Percentiles rank a stretch among this genome's conserved stretches.
These are phyloP conservation scores for Chernovozyma sophiae-reginae DNA, from an alignment of 1,139 yeast species.

Conservation along the genomic window DNA sequence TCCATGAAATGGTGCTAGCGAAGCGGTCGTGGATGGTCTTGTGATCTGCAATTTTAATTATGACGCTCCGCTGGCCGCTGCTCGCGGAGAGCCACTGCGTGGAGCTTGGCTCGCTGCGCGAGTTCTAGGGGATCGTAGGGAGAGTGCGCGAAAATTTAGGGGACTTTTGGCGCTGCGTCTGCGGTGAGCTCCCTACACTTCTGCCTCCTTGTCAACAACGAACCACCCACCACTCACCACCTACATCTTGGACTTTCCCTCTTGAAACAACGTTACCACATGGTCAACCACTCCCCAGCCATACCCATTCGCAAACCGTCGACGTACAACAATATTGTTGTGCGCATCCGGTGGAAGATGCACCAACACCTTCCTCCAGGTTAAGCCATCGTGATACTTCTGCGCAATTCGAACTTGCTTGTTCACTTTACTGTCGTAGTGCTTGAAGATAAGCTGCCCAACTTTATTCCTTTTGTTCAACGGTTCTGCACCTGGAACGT, in stretches of 20 bases:
- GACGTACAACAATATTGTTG: constrained; percentile 83
- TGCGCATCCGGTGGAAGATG: constrained; percentile 91
- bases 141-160: too few relatives aligned
- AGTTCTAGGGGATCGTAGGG: too few relatives aligned
- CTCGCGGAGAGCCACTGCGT: too few relatives aligned
- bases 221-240: too few relatives aligned
- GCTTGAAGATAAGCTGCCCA: constrained; percentile 11
- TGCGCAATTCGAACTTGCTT: constrained; percentile 73
- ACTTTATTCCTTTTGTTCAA: constrained; percentile 2
- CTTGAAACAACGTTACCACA: constrained; percentile 42
- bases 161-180: too few relatives aligned
- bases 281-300: constrained; percentile 95
- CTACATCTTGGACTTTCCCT: background rate
- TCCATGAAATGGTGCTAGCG: too few relatives aligned
- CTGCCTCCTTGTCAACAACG: too few relatives aligned
- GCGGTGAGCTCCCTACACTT: too few relatives aligned
- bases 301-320: constrained; percentile 87
- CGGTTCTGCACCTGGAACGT: constrained; percentile 4
- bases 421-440: constrained; percentile 43
- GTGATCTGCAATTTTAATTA: too few relatives aligned
- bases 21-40: too few relatives aligned
- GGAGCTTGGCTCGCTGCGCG: too few relatives aligned
- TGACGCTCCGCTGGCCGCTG: too few relatives aligned
- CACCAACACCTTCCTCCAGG: constrained; percentile 91
- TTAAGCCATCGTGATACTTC: constrained; percentile 74